phyloP scores from a whole-genome alignment of 768 basidiomycete species.

The Trametes elegans region DNA sequence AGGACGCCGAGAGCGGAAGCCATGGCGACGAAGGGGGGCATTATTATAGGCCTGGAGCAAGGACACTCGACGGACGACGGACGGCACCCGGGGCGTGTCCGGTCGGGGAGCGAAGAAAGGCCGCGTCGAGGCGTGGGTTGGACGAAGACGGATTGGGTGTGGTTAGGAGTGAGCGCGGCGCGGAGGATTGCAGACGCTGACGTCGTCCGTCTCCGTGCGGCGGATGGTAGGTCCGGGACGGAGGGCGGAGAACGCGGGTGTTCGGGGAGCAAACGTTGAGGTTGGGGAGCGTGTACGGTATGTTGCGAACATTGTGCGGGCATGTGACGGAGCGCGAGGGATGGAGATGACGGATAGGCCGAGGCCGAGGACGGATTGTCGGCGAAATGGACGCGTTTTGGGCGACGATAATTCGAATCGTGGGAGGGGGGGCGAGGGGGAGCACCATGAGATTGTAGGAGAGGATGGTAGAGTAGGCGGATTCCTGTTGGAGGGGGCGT shows the following conservation, averaged over 20 bases:
- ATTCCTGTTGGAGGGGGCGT: too few relatives aligned
- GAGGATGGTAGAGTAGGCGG: too few relatives aligned
- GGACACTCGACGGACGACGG: too few relatives aligned
- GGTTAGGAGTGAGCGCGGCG: constrained; percentile 9
- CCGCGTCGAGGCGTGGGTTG: neutral
- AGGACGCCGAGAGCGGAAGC: too few relatives aligned
- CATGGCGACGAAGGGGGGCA: too few relatives aligned
- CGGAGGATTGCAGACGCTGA: neutral
- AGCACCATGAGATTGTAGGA: constrained; percentile 10
- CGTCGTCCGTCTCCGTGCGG: neutral
- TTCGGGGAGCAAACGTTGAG: too few relatives aligned
- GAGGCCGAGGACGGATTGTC: neutral
- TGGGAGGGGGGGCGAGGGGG: neutral
- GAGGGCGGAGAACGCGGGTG: neutral
- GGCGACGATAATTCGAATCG: neutral
- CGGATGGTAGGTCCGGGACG: neutral
- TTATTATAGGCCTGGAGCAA: too few relatives aligned
- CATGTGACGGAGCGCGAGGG: neutral
- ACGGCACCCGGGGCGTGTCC: neutral
- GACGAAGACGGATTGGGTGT: neutral
- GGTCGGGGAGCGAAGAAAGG: neutral
- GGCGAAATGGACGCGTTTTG: constrained; percentile 1
- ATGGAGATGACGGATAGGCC: neutral
- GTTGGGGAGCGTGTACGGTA: too few relatives aligned
- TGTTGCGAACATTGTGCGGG: too few relatives aligned